phyloP scores from a whole-genome alignment of 2,329 filamentous ascomycete genomes.

The Aspergillus pseudoviridinutans region DNA sequence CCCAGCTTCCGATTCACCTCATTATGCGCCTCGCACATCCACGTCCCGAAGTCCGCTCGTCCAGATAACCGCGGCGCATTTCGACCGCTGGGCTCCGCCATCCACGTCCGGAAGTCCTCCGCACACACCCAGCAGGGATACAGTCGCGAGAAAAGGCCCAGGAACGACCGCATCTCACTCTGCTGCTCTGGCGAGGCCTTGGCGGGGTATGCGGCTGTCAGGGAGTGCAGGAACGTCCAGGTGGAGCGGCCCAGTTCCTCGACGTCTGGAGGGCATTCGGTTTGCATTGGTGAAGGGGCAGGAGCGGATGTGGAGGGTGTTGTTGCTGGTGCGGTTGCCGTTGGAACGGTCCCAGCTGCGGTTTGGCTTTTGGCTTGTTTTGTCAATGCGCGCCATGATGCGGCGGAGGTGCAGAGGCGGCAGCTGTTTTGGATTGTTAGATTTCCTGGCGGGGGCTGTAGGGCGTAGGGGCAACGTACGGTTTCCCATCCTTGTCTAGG shows the following conservation, averaged over 20 bases:
- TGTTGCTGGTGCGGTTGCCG: slow-evolving; percentile 16
- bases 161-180: slow-evolving; percentile 70
- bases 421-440: slow-evolving; percentile 32
- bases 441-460: not conserved
- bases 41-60: slow-evolving; percentile 45
- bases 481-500: slow-evolving; percentile 48
- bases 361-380: slow-evolving; percentile 39
- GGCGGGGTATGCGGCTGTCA: slow-evolving; percentile 81
- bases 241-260: slow-evolving; percentile 79
- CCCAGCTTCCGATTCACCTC: slow-evolving; percentile 68
- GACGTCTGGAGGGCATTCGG: slow-evolving; percentile 85
- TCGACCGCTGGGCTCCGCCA: slow-evolving; percentile 53
- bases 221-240: slow-evolving; percentile 91
- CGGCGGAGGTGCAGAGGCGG: slow-evolving; percentile 46
- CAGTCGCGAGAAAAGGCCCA: slow-evolving; percentile 74
- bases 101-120: slow-evolving; percentile 81
- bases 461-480: slow-evolving; percentile 30
- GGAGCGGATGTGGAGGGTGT: slow-evolving; percentile 19
- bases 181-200: slow-evolving; percentile 66
- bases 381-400: slow-evolving; percentile 45
- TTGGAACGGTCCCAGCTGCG: slow-evolving; percentile 25
- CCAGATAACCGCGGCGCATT: slow-evolving; percentile 61
- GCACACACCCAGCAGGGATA: slow-evolving; percentile 97
- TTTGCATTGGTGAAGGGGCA: not conserved
- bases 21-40: slow-evolving; percentile 51